Evolutionary conservation across 2,329 filamentous ascomycete genomes (phyloP).

Genomic region (Alternaria postmessia): DNA sequence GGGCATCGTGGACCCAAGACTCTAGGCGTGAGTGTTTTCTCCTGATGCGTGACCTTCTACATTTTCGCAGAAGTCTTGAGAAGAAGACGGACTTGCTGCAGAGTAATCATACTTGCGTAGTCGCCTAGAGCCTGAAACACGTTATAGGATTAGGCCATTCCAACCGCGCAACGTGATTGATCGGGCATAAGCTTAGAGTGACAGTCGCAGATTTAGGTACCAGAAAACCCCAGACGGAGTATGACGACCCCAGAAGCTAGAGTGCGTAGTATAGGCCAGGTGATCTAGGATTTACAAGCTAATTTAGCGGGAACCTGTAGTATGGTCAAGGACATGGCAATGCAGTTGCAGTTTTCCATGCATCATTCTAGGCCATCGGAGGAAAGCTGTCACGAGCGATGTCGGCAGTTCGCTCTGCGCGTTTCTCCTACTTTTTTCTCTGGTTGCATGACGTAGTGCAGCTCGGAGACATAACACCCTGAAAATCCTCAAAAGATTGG

Average conservation of each 20-base stretch:
- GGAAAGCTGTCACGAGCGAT: neutral
- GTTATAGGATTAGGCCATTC: conserved; percentile 3
- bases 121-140: conserved; percentile 20
- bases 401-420: conserved; percentile 2
- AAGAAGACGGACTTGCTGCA: neutral
- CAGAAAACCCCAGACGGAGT: neutral
- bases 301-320: conserved; percentile 12
- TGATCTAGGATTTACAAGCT: conserved; percentile 3
- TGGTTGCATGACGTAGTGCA: conserved; percentile 9
- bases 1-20: neutral
- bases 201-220: conserved; percentile 1
- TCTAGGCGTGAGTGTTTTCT: neutral
- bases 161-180: conserved; percentile 14
- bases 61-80: neutral
- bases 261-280: neutral
- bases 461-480: no score
- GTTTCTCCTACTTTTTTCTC: conserved; percentile 8
- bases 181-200: conserved; percentile 16
- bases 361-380: neutral
- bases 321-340: neutral
- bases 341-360: neutral
- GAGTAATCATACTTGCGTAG: neutral
- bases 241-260: neutral
- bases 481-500: no score
- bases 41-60: neutral